A percentile compares a stretch with the other conserved stretches of the same genome.
Evolutionary conservation across 345 rosid genomes (phyloP).

Genomic region (Citrus reticulata): DNA sequence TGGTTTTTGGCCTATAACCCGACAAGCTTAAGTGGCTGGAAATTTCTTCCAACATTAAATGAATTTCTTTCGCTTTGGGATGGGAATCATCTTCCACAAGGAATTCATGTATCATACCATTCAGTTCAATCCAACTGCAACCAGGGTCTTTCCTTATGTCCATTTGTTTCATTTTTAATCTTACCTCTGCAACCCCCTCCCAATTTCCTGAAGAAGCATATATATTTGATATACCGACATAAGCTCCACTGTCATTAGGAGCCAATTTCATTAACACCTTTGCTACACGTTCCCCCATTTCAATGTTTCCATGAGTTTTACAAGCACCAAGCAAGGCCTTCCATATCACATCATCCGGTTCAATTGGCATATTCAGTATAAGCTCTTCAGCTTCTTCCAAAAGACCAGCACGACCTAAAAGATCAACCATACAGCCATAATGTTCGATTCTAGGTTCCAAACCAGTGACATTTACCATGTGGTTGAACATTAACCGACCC

Average conservation of each 20-base stretch:
- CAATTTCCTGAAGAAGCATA: slow-evolving; percentile 57
- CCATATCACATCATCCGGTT: slow-evolving; percentile 62
- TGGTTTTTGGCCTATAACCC: slow-evolving; percentile 31
- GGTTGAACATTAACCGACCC: slow-evolving; percentile 46
- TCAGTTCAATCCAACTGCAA: slow-evolving; percentile 68
- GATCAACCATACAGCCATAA: slow-evolving; percentile 74
- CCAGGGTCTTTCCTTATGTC: slow-evolving; percentile 70
- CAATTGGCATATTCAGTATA: slow-evolving; percentile 50
- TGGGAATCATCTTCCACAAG: slow-evolving; percentile 66
- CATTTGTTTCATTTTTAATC: slow-evolving; percentile 64
- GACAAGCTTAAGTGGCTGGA: slow-evolving; percentile 10
- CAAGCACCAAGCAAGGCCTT: slow-evolving; percentile 69
- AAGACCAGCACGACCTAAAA: slow-evolving; percentile 57
- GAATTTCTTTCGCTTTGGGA: slow-evolving; percentile 32
- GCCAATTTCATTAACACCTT: slow-evolving; percentile 41
- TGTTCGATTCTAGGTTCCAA: slow-evolving; percentile 69
- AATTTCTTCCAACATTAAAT: slow-evolving; percentile 35
- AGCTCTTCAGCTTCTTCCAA: slow-evolving; percentile 62
- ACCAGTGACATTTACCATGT: slow-evolving; percentile 46
- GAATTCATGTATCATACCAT: slow-evolving; percentile 58
- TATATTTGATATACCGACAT: slow-evolving; percentile 63
- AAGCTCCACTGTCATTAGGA: slow-evolving; percentile 72
- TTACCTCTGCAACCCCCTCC: slow-evolving; percentile 56
- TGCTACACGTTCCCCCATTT: slow-evolving; percentile 58
- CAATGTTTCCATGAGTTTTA: slow-evolving; percentile 50